Evolutionary conservation across 2,329 filamentous ascomycete species (phyloP).

Genomic region (Trichoderma cornu-damae): DNA sequence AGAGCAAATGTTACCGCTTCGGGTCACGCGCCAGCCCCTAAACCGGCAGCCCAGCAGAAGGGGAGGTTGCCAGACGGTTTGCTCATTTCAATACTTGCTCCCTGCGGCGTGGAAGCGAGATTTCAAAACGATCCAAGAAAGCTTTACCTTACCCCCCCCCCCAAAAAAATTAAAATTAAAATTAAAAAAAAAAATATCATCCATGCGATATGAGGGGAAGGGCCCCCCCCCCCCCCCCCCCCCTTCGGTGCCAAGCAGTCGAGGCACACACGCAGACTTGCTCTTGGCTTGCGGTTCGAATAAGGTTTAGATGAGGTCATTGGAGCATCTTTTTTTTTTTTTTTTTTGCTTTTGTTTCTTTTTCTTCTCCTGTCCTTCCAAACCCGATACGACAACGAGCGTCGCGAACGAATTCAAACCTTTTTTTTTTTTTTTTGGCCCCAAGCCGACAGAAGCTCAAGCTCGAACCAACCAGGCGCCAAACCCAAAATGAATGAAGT

Average conservation of each 20-base stretch:
- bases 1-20: conserved; percentile 3
- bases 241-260: not conserved
- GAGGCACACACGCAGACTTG: not conserved
- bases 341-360: too few relatives aligned
- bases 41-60: not conserved
- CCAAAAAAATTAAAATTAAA: too few relatives aligned
- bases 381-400: not conserved
- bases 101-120: conserved; percentile 8
- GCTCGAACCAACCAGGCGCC: too few relatives aligned
- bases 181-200: too few relatives aligned
- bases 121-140: too few relatives aligned
- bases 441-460: too few relatives aligned
- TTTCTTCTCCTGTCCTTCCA: too few relatives aligned
- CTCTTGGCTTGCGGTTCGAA: not conserved
- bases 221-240: not conserved
- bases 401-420: too few relatives aligned
- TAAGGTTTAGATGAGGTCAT: conserved; percentile 2
- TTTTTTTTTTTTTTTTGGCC: too few relatives aligned
- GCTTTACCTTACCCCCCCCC: too few relatives aligned
- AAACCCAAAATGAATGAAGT: too few relatives aligned
- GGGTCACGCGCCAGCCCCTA: not conserved
- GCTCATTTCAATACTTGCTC: conserved; percentile 16
- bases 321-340: not conserved
- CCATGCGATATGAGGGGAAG: not conserved
- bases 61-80: not conserved